A percentile compares a stretch with the other conserved stretches of the same genome.
Conservation (phyloP, 2,329 filamentous ascomycete species). For the Fusarium mangiferae region DNA sequence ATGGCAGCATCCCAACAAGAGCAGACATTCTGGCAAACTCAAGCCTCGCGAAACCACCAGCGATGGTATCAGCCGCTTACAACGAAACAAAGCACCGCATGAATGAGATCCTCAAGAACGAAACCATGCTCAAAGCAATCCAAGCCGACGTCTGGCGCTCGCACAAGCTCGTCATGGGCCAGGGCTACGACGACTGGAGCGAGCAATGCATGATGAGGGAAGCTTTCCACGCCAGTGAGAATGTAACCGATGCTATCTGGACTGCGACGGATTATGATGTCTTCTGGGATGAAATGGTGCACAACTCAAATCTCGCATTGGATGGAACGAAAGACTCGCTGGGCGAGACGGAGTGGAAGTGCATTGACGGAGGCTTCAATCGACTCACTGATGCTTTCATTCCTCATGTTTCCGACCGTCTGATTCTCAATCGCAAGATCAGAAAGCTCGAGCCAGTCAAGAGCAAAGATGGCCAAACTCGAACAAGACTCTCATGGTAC, state of each 20-base stretch:
- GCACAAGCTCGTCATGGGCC: constrained; percentile 4
- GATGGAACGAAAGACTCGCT: constrained; percentile 5
- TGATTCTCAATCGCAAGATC: background rate
- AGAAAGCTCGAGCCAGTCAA: background rate
- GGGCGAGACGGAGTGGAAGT: constrained; percentile 24
- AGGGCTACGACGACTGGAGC: constrained; percentile 14
- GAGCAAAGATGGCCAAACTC: background rate
- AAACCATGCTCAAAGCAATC: constrained; percentile 10
- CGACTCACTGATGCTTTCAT: constrained; percentile 1
- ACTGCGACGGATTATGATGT: constrained; percentile 20
- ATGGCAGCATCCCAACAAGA: constrained; percentile 3
- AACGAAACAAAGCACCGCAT: constrained; percentile 16
- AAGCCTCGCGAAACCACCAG: background rate
- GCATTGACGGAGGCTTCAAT: constrained; percentile 17
- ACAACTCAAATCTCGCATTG: constrained; percentile 21
- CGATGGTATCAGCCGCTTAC: constrained; percentile 1
- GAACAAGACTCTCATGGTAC: constrained; percentile 47
- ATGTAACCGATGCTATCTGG: constrained; percentile 13
- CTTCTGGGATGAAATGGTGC: constrained; percentile 26
- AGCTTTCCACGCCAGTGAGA: constrained; percentile 3
- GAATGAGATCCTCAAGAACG: constrained; percentile 29
- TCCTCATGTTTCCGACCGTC: background rate
- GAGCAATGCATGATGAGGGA: constrained; percentile 17
- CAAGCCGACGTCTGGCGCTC: constrained; percentile 16
- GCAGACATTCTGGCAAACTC: constrained; percentile 2